Percentiles rank a stretch among this genome's conserved stretches.
phyloP scores from a whole-genome alignment of 345 rosid genomes.

The Xanthoceras sorbifolium region DNA sequence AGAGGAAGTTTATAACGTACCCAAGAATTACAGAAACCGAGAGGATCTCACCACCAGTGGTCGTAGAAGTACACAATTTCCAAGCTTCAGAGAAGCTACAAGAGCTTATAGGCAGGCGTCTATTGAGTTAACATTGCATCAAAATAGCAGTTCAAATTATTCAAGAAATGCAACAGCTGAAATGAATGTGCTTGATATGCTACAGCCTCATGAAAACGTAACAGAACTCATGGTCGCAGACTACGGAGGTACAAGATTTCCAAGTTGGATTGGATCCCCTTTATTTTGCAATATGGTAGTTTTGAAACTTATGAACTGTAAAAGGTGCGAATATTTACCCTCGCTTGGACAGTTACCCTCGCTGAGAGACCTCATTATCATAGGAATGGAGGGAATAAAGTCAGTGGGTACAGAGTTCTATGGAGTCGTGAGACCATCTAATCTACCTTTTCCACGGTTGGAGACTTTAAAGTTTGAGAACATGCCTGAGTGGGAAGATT shows the following conservation, averaged over 20 bases:
- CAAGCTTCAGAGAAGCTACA: conserved; percentile 12
- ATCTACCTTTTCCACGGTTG: conserved; percentile 8
- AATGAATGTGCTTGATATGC: conserved; percentile 19
- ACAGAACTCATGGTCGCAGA: neutral
- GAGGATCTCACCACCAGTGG: neutral
- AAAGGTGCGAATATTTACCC: conserved; percentile 15
- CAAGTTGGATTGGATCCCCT: conserved; percentile 14
- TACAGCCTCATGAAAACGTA: conserved; percentile 16
- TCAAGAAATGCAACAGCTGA: conserved; percentile 16
- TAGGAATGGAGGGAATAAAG: conserved; percentile 18
- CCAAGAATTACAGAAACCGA: neutral
- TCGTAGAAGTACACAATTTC: neutral
- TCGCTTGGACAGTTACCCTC: conserved; percentile 10
- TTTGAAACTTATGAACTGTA: conserved; percentile 1
- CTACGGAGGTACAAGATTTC: conserved; percentile 18
- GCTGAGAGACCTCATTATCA: neutral
- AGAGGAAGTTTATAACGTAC: conserved; percentile 1
- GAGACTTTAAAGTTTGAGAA: conserved; percentile 21
- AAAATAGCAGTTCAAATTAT: neutral
- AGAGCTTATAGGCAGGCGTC: conserved; percentile 11
- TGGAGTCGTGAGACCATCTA: neutral
- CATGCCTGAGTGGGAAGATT: conserved; percentile 14
- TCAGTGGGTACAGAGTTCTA: conserved; percentile 14
- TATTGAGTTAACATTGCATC: neutral
- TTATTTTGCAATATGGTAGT: conserved; percentile 7